Base-by-base conservation (phyloP, 495 filamentous ascomycete genomes). In the Platismatia glauca region DNA sequence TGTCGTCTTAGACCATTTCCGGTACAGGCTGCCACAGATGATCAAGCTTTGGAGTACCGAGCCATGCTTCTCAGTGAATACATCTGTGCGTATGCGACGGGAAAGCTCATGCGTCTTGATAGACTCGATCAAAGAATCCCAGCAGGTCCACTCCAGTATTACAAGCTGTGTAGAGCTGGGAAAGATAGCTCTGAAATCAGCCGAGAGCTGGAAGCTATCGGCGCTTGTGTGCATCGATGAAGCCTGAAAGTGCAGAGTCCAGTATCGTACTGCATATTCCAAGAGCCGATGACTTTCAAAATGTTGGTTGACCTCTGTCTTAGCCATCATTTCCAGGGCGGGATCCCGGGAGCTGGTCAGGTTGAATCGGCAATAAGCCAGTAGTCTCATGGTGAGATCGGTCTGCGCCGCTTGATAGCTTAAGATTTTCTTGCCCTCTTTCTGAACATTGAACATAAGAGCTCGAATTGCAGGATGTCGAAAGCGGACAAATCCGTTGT, bases 211-310 rank as follows among this genome's bases (percentile, higher is more conserved):
- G 39, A 84, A 71, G 31, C 77, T 75, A 22, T 76, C 78, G 20
- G 27, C 29, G n/a, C 50, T 34, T 0, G 74, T 74, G 9, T 77
- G 74, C 35, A 86, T 68, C 0, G 77, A 74, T 0, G 84, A 85
- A 0, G 73, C 70, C 11, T 76, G 74, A 66, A 86, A 80, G 68
- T 88, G 84, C 6, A 72, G 69, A 3, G 80, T 71, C 85, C 85
- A 88, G 66, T 87, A 81, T 16, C 76, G 75, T 3, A 81, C 75
- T 20, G 78, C 77, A 67, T 86, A 88, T 60, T 84, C 78, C 22
- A 88, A 66, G 0, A 86, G 68, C 20, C 71, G 64, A 67, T 86
- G 76, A 15, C 75, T 73, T 31, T 76, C 69, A 52, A 86, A 83
- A 0, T 76, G 68, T 7, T 75, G 69, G 33, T 81, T 74, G n/a